Conservation (phyloP, 139 green algal genomes). For the Pedinophyceae sp. region DNA sequence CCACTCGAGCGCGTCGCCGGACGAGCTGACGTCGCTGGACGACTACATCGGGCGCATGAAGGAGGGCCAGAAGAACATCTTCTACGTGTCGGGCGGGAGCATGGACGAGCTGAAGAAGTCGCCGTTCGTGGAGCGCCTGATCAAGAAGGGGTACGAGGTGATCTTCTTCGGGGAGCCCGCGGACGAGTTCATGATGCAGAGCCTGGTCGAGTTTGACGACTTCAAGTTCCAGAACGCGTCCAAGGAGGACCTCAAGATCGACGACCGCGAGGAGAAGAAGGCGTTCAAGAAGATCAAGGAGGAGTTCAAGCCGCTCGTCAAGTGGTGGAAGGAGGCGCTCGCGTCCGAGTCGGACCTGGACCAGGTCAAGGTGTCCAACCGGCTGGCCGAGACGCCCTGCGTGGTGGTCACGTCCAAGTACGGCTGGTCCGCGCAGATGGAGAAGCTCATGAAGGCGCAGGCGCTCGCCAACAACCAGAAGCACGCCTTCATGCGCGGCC, state of each 20-base stretch:
- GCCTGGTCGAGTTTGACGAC: constrained; percentile 88
- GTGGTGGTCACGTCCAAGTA: constrained; percentile 88
- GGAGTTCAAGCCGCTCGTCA: constrained; percentile 68
- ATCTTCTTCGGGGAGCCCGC: constrained; percentile 92
- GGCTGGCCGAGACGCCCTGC: constrained; percentile 69
- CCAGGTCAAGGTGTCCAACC: constrained; percentile 57
- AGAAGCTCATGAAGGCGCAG: constrained; percentile 78
- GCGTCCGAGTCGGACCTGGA: constrained; percentile 27
- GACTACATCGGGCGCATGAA: constrained; percentile 88
- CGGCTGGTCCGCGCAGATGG: constrained; percentile 93
- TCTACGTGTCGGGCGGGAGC: constrained; percentile 75
- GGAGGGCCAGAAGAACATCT: constrained; percentile 86
- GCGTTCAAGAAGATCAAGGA: constrained; percentile 65
- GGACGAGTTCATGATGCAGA: constrained; percentile 93
- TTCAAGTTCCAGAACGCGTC: constrained; percentile 77
- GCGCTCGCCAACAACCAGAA: constrained; percentile 30
- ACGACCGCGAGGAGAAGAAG: constrained; percentile 68
- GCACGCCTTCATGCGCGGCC: constrained; percentile 24
- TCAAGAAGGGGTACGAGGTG: constrained; percentile 59
- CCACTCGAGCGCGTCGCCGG: constrained; percentile 44
- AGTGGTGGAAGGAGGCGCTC: constrained; percentile 88
- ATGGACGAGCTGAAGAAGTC: constrained; percentile 10
- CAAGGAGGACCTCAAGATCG: constrained; percentile 92
- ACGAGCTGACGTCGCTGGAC: constrained; percentile 60
- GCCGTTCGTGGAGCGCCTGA: constrained; percentile 36